These are phyloP conservation scores for Penicillium verrucosum DNA, from an alignment of 2,329 filamentous ascomycete species.

Conservation along the genomic window DNA sequence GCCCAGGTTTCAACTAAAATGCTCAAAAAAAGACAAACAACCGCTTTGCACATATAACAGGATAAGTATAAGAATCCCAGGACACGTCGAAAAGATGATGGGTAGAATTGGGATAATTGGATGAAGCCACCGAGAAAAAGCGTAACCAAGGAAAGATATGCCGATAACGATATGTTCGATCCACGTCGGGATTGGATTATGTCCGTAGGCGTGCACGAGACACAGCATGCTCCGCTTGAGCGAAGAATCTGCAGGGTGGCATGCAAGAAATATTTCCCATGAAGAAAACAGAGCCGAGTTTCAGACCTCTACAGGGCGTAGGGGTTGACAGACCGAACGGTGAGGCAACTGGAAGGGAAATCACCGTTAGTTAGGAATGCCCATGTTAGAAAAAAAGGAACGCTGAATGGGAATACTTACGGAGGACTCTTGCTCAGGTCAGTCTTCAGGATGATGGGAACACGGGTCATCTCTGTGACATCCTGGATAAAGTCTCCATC, in stretches of 20 bases:
- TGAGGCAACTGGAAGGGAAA: slow-evolving; percentile 41
- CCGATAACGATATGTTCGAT: slow-evolving; percentile 26
- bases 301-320: slow-evolving; percentile 44
- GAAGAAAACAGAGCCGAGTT: slow-evolving; percentile 13
- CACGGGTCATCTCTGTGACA: slow-evolving; percentile 93
- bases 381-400: not conserved
- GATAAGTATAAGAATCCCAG: slow-evolving; percentile 22
- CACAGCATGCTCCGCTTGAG: slow-evolving; percentile 10
- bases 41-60: slow-evolving; percentile 25
- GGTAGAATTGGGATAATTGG: slow-evolving; percentile 1
- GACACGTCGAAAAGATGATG: slow-evolving; percentile 12
- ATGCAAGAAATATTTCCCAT: slow-evolving; percentile 27
- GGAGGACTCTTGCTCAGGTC: slow-evolving; percentile 98
- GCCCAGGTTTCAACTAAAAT: slow-evolving; percentile 18
- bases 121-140: slow-evolving; percentile 9
- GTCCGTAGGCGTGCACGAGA: slow-evolving; percentile 17
- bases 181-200: slow-evolving; percentile 21
- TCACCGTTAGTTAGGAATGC: not conserved
- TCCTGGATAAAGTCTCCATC: slow-evolving; percentile 97
- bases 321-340: slow-evolving; percentile 51
- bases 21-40: slow-evolving; percentile 20
- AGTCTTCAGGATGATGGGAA: slow-evolving; percentile 97
- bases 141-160: slow-evolving; percentile 12
- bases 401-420: slow-evolving; percentile 60
- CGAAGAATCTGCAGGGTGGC: slow-evolving; percentile 25